A percentile compares a stretch with the other conserved stretches of the same genome.
These are phyloP conservation scores for Myxozyma neotropica DNA, from an alignment of 805 yeast species.

Conservation along the genomic window DNA sequence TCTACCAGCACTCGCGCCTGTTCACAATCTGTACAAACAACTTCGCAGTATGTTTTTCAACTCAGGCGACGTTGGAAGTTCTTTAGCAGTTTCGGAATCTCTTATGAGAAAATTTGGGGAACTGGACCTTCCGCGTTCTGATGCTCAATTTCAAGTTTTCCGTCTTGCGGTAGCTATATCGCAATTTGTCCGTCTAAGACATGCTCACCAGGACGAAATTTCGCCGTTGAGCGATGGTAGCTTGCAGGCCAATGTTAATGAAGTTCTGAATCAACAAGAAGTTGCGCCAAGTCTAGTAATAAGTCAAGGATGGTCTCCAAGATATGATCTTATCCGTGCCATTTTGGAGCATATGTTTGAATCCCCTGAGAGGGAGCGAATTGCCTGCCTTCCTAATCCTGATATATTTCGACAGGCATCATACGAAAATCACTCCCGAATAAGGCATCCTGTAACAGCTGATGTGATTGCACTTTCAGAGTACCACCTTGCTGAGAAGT, in stretches of 20 bases:
- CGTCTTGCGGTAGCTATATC: slow-evolving; percentile 1
- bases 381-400: background rate
- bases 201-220: background rate
- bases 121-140: slow-evolving; percentile 5
- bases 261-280: background rate
- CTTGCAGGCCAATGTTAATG: background rate
- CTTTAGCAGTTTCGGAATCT: background rate
- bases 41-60: slow-evolving; percentile 1
- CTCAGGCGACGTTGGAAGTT: background rate
- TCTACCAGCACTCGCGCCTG: background rate
- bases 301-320: slow-evolving; percentile 20
- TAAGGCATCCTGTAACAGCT: background rate
- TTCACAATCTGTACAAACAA: background rate
- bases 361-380: background rate
- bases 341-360: slow-evolving; percentile 7
- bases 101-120: background rate
- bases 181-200: slow-evolving; percentile 3
- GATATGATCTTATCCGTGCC: slow-evolving; percentile 23
- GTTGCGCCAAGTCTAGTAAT: background rate
- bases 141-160: slow-evolving; percentile 10
- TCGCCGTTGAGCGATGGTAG: background rate
- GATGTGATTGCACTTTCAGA: slow-evolving; percentile 1
- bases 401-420: slow-evolving; percentile 3
- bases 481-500: background rate
- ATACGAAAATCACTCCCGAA: slow-evolving; percentile 3